Base-by-base conservation (phyloP, 2,329 filamentous ascomycete species). In the Mycosphaerelloides madeirae region DNA sequence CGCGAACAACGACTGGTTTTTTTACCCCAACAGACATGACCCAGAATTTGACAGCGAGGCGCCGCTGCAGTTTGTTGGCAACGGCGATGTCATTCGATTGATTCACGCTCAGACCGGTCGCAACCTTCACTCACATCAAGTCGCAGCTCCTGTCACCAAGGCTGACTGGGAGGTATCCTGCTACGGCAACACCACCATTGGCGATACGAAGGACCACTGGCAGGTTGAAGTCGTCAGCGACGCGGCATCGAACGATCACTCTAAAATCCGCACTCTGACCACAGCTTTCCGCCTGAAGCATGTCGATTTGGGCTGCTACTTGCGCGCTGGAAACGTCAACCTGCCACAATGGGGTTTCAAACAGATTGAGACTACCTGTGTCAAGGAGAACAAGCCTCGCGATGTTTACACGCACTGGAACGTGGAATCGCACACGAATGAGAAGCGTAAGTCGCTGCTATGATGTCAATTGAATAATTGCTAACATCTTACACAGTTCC, bases 321-420 rank as follows among this genome's bases (percentile, higher is more conserved):
- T 98, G 39, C 85, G 90, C 53, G 94, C 93, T 48, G 91, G 90
- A 58, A 98, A 95, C 61, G 85, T 89, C 59, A 98, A 97, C 69
- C 77, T 98, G 53, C 93, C 93, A 40, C 93, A 97, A 66, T 98
- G 93, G 93, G 93, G 93, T 65, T 98, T 98, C 78, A 96, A 97
- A 74, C 93, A 98, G 71, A 97, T 98, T 55, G 93, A 98, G 72
- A 90, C 93, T 29, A 95, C 89, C 19, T 98, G 93, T 69, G 83
- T 84, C 56, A 96, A 95, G 75, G 80, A 85, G 57, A 95, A 96
- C 74, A 93, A 91, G 61, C 88, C 90, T 6, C 80, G 83, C 42
- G 93, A 98, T 66, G 80, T 89, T 31, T 97, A 95, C 68, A 98
- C 93, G 7, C 93, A 97, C 73, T 98, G 93, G 93, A 98, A 98